phyloP scores from a whole-genome alignment of 2,329 filamentous ascomycete species.

The Phialemoniopsis sp. region DNA sequence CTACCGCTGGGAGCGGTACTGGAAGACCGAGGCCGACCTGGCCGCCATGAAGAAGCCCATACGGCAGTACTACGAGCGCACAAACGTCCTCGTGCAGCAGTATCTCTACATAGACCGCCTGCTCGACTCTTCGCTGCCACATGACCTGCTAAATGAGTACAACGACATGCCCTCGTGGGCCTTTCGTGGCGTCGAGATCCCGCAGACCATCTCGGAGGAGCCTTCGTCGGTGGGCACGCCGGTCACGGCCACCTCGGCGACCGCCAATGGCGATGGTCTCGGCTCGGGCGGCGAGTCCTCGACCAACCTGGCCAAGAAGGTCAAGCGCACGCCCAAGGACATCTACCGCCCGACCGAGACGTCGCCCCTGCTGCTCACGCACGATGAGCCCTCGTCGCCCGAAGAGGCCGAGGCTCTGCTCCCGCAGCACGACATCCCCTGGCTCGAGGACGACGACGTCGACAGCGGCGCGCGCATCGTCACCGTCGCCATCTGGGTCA shows the following conservation, averaged over 20 bases:
- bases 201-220: slow-evolving; percentile 75
- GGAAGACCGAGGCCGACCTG: slow-evolving; percentile 75
- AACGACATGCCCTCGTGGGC: slow-evolving; percentile 55
- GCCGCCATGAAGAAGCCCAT: slow-evolving; percentile 67
- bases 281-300: slow-evolving; percentile 10
- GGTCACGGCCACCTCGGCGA: slow-evolving; percentile 17
- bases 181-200: slow-evolving; percentile 55
- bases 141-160: slow-evolving; percentile 89
- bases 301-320: slow-evolving; percentile 33
- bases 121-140: slow-evolving; percentile 87
- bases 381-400: slow-evolving; percentile 19
- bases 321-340: slow-evolving; percentile 79
- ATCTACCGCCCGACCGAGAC: slow-evolving; percentile 75
- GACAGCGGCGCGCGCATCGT: slow-evolving; percentile 74
- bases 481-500: slow-evolving; percentile 83
- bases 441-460: slow-evolving; percentile 66
- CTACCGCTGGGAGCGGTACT: slow-evolving; percentile 84
- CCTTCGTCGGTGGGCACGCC: slow-evolving; percentile 25
- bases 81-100: slow-evolving; percentile 83
- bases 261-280: slow-evolving; percentile 18
- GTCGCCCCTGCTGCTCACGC: slow-evolving; percentile 59
- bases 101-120: slow-evolving; percentile 92
- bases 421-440: slow-evolving; percentile 58
- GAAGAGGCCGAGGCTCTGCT: slow-evolving; percentile 29
- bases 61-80: slow-evolving; percentile 82